Conservation (phyloP, 1,284 basidiomycete genomes). For the Malassezia pachydermatis region DNA sequence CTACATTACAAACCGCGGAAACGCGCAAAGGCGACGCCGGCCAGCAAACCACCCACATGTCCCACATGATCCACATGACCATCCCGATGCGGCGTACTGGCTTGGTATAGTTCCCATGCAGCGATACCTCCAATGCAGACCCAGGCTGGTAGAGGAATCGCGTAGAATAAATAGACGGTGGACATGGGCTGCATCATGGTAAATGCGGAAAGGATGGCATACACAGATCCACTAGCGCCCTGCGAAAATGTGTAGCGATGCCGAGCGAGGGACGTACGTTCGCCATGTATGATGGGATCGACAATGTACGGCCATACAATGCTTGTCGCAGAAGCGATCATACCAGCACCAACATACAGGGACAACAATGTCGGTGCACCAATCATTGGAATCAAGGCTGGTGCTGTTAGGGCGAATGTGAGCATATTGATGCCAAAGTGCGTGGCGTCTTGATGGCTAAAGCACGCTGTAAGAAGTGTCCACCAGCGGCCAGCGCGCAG, state of each 20-base stretch:
- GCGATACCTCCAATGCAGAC: constrained; percentile 64
- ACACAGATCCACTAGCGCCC: constrained; percentile 53
- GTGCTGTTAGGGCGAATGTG: constrained; percentile 69
- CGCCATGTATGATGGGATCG: constrained; percentile 11
- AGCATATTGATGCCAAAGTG: constrained; percentile 68
- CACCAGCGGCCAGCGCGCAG: constrained; percentile 65
- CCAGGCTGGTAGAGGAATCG: constrained; percentile 72
- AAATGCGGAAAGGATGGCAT: constrained; percentile 59
- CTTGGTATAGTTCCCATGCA: constrained; percentile 58
- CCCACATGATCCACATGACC: constrained; percentile 59
- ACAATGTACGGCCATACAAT: constrained; percentile 45
- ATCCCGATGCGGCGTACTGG: constrained; percentile 49
- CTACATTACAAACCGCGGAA: background rate
- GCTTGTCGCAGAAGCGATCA: constrained; percentile 18
- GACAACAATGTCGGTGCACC: constrained; percentile 63
- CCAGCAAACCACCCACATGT: constrained; percentile 66
- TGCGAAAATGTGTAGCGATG: constrained; percentile 1
- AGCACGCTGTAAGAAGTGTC: constrained; percentile 61
- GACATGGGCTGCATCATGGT: constrained; percentile 62
- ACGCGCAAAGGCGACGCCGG: constrained; percentile 53
- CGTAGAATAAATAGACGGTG: constrained; percentile 64
- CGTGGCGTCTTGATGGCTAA: constrained; percentile 23
- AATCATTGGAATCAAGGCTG: constrained; percentile 59
- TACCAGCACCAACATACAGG: constrained; percentile 60
- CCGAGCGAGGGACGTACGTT: constrained; percentile 5